Percentiles rank a stretch among this genome's conserved stretches.
These are phyloP conservation scores for Penicillium sp. DNA, from an alignment of 2,329 filamentous ascomycete genomes.

Conservation along the genomic window DNA sequence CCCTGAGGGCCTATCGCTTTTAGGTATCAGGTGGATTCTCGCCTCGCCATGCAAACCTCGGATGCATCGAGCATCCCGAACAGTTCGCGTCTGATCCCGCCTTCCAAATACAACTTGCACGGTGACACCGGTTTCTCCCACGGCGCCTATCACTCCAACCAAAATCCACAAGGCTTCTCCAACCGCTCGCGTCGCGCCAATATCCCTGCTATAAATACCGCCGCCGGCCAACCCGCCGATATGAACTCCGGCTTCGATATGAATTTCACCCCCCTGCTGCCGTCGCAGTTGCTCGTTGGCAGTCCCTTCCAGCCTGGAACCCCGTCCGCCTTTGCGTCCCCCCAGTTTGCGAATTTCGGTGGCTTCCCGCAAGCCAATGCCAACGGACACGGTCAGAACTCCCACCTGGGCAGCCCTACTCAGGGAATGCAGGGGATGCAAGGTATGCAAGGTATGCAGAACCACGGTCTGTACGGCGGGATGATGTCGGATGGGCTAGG, in stretches of 20 bases:
- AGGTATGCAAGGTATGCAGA: conserved; percentile 60
- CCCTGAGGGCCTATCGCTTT: conserved; percentile 6
- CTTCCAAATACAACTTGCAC: conserved; percentile 66
- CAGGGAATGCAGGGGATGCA: conserved; percentile 59
- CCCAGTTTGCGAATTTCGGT: conserved; percentile 84
- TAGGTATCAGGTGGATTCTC: neutral
- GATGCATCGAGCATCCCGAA: conserved; percentile 64
- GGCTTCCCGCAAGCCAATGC: conserved; percentile 67
- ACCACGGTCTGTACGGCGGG: conserved; percentile 76
- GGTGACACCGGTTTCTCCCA: conserved; percentile 84
- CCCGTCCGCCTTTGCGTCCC: conserved; percentile 82
- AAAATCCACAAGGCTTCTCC: conserved; percentile 63
- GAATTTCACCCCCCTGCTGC: conserved; percentile 96
- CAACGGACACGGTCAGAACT: conserved; percentile 55
- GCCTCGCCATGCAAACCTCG: conserved; percentile 83
- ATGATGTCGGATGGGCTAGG: conserved; percentile 84
- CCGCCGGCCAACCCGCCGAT: conserved; percentile 63
- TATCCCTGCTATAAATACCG: conserved; percentile 91
- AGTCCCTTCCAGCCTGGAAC: conserved; percentile 97
- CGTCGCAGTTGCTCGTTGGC: conserved; percentile 89
- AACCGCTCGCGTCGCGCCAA: conserved; percentile 80
- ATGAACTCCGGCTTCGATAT: conserved; percentile 90
- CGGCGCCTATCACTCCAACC: conserved; percentile 71
- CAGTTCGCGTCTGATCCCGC: conserved; percentile 63
- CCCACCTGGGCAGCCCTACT: conserved; percentile 69